phyloP scores from a whole-genome alignment of 768 basidiomycete species.

The Leccinum incarnatum region DNA sequence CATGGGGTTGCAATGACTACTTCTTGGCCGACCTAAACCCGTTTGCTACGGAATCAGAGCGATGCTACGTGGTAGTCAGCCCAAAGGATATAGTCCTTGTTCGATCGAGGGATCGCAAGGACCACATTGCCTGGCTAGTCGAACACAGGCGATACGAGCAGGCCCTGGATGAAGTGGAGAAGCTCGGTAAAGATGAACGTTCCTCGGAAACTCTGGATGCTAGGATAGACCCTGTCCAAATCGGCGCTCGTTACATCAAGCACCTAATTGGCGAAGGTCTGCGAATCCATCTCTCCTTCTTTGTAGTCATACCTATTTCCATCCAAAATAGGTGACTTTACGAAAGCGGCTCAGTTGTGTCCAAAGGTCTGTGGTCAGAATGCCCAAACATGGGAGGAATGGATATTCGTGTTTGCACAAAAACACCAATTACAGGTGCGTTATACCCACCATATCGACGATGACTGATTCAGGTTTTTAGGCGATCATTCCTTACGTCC shows the following conservation, averaged over 20 bases:
- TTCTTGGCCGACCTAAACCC: slow-evolving; percentile 52
- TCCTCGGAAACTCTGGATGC: slow-evolving; percentile 35
- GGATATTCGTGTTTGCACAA: slow-evolving; percentile 89
- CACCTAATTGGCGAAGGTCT: slow-evolving; percentile 80
- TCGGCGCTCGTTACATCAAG: slow-evolving; percentile 85
- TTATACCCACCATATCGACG: neutral
- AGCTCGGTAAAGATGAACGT: slow-evolving; percentile 37
- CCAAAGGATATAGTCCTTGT: slow-evolving; percentile 87
- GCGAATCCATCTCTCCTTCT: slow-evolving; percentile 12
- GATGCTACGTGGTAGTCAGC: slow-evolving; percentile 79
- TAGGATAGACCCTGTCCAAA: slow-evolving; percentile 55
- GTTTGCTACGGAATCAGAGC: slow-evolving; percentile 29
- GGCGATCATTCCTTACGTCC: slow-evolving; percentile 88
- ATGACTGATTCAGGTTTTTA: slow-evolving; percentile 29
- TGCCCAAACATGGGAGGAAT: slow-evolving; percentile 87
- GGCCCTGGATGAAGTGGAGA: slow-evolving; percentile 79
- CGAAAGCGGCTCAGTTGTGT: slow-evolving; percentile 76
- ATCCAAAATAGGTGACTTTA: slow-evolving; percentile 51
- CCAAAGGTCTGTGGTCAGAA: slow-evolving; percentile 85
- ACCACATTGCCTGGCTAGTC: slow-evolving; percentile 91
- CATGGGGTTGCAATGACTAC: slow-evolving; percentile 94
- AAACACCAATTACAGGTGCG: slow-evolving; percentile 74
- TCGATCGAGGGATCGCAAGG: slow-evolving; percentile 80
- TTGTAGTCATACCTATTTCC: neutral
- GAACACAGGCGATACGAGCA: slow-evolving; percentile 86